A percentile compares a stretch with the other conserved stretches of the same genome.
Evolutionary conservation across 2,329 filamentous ascomycete species (phyloP).

Genomic region (Arthrinium phaeospermum): DNA sequence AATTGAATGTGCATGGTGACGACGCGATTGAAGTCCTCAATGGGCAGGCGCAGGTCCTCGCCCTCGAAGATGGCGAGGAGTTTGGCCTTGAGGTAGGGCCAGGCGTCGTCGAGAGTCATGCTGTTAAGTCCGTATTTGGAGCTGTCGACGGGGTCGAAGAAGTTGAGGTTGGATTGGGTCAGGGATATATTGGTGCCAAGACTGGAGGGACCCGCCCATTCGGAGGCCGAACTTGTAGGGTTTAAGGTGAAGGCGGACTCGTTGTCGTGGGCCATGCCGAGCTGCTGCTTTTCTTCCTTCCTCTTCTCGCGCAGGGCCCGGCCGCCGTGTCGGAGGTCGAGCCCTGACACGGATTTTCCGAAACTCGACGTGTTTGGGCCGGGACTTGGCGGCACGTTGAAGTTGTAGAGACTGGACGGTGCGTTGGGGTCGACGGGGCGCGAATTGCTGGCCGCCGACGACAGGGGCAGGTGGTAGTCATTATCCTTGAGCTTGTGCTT

Average conservation of each 20-base stretch:
- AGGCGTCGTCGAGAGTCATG: conserved; percentile 78
- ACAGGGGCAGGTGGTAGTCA: conserved; percentile 74
- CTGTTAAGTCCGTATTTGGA: conserved; percentile 70
- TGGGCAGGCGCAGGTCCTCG: conserved; percentile 77
- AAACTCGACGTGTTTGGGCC: conserved; percentile 70
- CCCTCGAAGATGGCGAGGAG: conserved; percentile 81
- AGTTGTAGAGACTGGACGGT: conserved; percentile 79
- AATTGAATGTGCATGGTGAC: conserved; percentile 81
- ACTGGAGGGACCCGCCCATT: conserved; percentile 63
- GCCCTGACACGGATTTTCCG: conserved; percentile 79
- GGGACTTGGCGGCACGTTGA: conserved; percentile 75
- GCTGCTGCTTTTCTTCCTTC: conserved; percentile 67
- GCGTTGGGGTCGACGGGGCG: conserved; percentile 76
- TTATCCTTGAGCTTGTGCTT: conserved; percentile 83
- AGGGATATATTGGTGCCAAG: conserved; percentile 42
- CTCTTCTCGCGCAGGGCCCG: conserved; percentile 81
- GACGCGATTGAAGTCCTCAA: conserved; percentile 83
- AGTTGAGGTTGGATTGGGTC: conserved; percentile 46
- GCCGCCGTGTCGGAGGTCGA: conserved; percentile 80
- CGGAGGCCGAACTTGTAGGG: conserved; percentile 33
- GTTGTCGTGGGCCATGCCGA: conserved; percentile 55
- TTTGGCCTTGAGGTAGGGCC: conserved; percentile 79
- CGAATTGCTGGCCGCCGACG: conserved; percentile 78
- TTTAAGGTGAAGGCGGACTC: conserved; percentile 49
- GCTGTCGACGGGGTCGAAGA: conserved; percentile 58